Evolutionary conservation across 2,329 filamentous ascomycete genomes (phyloP), one percentile per base, ranked within the genome.

Genomic region (Paraphaeosphaeria sporulosa): DNA sequence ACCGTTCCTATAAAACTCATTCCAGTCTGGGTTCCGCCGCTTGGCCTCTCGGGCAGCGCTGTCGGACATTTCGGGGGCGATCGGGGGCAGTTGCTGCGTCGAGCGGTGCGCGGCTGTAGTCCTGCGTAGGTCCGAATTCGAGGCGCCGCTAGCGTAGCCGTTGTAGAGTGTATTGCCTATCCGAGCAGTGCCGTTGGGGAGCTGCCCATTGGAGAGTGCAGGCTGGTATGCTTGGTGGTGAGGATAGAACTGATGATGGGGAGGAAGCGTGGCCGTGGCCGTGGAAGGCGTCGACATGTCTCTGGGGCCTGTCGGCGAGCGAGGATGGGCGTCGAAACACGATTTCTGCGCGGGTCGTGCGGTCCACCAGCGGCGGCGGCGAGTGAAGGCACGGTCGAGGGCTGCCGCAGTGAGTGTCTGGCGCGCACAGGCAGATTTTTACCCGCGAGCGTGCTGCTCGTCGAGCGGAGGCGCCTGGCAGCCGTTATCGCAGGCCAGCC

Each of bases 221-320:
- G 72, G 65, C 62, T 76, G 73, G 65, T 76, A 77, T 43, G 68
- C 56, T 60, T 77, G 74, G 64, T 79, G 77, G 71, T 79, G 78
- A 64, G 76, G 68, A 73, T 77, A 78, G 62, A 75, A 76, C 60
- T 76, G 76, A 61, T 77, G 77, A 67, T 77, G 77, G 59, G 75
- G 73, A 58, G 76, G 72, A 52, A 79, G 75, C 38, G 77, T 78
- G 55, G 77, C 78, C 58, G 78, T 80, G 59, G 78, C 78, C 12
- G 79, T 81, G 50, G 78, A 80, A 59, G 79, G 79, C 60, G 78
- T 80, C 65, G 78, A 80, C 79, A 81, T 81, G 65, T 69, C 69
- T 56, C 52, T 60, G 62, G 60, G 61, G 68, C 57, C 61, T 55
- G 65, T 55, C 57, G 72, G 69, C 67, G 68, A 64, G 63, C 63